These are phyloP conservation scores for Vachellia pachyceras DNA, from an alignment of 306 rosid genomes.

Conservation along the genomic window DNA sequence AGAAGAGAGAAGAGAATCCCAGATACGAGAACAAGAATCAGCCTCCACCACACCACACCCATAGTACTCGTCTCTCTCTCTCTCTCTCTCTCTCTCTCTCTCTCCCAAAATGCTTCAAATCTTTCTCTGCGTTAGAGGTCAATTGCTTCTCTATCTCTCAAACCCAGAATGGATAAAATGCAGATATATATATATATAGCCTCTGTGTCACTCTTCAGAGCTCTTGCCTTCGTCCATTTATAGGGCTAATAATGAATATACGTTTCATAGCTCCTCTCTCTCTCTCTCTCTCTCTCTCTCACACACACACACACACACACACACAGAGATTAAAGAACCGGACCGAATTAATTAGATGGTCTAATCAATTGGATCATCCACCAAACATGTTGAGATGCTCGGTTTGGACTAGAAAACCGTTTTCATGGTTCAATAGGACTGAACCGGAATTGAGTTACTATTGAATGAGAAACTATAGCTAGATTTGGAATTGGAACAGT, in stretches of 20 bases:
- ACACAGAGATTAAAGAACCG: too few species aligned
- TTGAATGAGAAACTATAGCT: too few species aligned
- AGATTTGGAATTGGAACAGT: too few species aligned
- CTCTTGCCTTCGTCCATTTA: not conserved
- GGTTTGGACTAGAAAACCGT: too few species aligned
- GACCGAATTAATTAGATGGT: too few species aligned
- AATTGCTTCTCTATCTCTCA: not conserved
- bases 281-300: not conserved
- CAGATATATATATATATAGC: not conserved
- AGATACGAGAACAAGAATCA: constrained; percentile 43
- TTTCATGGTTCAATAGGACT: too few species aligned
- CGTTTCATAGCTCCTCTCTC: not conserved
- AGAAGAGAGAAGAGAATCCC: constrained; percentile 50
- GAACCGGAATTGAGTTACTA: too few species aligned
- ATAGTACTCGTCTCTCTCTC: constrained; percentile 9
- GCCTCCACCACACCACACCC: constrained; percentile 50
- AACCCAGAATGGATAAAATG: not conserved
- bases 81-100: not conserved
- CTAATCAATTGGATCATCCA: too few species aligned
- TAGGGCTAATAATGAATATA: not conserved
- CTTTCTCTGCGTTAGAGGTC: not conserved
- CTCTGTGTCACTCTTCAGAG: not conserved
- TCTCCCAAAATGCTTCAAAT: not conserved
- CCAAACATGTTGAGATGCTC: too few species aligned
- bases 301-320: too few species aligned